phyloP scores from a whole-genome alignment of 2,329 filamentous ascomycete genomes.

The Emmonsiellopsis sp. region DNA sequence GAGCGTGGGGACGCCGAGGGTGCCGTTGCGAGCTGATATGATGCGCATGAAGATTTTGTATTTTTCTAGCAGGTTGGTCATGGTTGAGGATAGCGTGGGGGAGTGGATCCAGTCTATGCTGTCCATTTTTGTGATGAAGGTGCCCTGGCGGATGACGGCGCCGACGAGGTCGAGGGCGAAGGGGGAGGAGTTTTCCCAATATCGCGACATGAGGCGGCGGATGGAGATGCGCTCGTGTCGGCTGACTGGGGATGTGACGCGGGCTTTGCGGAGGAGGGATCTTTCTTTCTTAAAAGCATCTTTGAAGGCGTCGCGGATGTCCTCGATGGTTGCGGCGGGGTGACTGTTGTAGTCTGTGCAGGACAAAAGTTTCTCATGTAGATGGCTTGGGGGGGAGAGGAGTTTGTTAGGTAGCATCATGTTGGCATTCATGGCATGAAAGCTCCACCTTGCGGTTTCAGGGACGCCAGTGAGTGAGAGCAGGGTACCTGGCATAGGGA shows the following conservation, averaged over 20 bases:
- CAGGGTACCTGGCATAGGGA: slow-evolving; percentile 60
- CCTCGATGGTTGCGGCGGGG: slow-evolving; percentile 37
- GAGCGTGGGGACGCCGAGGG: slow-evolving; percentile 28
- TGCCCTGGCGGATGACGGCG: slow-evolving; percentile 33
- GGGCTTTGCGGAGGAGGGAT: slow-evolving; percentile 15
- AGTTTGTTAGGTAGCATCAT: slow-evolving; percentile 49
- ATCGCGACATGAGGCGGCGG: slow-evolving; percentile 34
- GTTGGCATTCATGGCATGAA: slow-evolving; percentile 9
- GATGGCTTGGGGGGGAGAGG: slow-evolving; percentile 36
- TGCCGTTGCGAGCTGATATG: slow-evolving; percentile 26
- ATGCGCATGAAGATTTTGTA: slow-evolving; percentile 37
- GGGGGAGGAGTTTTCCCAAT: slow-evolving; percentile 32
- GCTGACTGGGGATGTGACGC: slow-evolving; percentile 20
- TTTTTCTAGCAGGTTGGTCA: slow-evolving; percentile 53
- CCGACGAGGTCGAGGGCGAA: slow-evolving; percentile 33
- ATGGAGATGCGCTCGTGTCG: slow-evolving; percentile 21
- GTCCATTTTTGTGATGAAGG: slow-evolving; percentile 53
- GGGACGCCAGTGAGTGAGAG: slow-evolving; percentile 48
- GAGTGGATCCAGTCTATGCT: slow-evolving; percentile 70
- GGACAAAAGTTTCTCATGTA: slow-evolving; percentile 31
- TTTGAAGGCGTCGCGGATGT: slow-evolving; percentile 38
- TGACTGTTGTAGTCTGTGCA: slow-evolving; percentile 25
- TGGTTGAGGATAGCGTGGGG: slow-evolving; percentile 53
- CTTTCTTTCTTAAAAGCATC: slow-evolving; percentile 14
- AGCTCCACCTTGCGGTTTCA: slow-evolving; percentile 9